Evolutionary conservation across 148 eudicot genomes (phyloP), one percentile per base, ranked within the genome.

Genomic region (Vaccinium macrocarpon): DNA sequence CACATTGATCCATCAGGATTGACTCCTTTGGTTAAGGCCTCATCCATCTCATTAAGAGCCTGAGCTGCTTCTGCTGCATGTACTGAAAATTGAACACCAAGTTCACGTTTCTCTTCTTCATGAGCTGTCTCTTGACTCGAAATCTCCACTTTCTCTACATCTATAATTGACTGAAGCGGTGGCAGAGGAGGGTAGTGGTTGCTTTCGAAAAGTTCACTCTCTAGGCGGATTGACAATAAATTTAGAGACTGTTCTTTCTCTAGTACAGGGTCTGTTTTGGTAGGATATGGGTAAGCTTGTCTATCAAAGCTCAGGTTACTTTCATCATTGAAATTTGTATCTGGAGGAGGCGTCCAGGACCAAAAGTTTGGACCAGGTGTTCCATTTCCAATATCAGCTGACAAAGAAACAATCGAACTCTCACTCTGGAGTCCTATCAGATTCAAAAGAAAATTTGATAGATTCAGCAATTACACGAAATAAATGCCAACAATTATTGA

Each of bases 311-410:
- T 85, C 81, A 86, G 14, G 62, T 79, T 73, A 76, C 38, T 80
- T 49, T 80, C 87, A 78, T 78, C 87, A 51, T 42, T 82, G 25
- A 46, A 76, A 52, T 48, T 61, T n/a, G 81, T 80, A 79, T 83
- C 89, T 23, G 82, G 89, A 4, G 98, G 98, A 56, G 98, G 98
- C 51, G 90, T 85, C 98, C 98, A 96, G 32, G 94, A 89, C 98
- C 98, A 96, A 84, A 96, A 96, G 84, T 88, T 87, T 56, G 98
- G 95, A 82, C 98, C 98, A 1, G 98, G 98, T 35, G 96, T 85
- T 79, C 81, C 89, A 70, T 52, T 89, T 61, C 50, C 82, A 50
- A 87, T 82, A 81, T 75, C 85, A 77, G 86, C 79, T 35, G 91
- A 83, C 50, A 82, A 86, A 76, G 84, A 76, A 25, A 80, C 50